A percentile compares a stretch with the other conserved stretches of the same genome.
phyloP scores from a whole-genome alignment of 805 yeast species.

The Candida anglica region DNA sequence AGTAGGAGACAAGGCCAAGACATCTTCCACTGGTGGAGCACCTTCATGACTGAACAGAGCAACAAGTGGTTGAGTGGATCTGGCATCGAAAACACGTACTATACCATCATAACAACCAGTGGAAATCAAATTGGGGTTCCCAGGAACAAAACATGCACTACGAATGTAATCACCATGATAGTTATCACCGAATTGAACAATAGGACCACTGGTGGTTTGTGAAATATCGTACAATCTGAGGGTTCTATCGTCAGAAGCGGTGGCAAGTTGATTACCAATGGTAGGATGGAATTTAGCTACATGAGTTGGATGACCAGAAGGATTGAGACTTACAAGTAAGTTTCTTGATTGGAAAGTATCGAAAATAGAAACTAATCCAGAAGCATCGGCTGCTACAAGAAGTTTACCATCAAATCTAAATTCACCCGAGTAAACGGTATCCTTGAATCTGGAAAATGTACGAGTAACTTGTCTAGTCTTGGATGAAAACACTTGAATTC shows the following conservation, averaged over 20 bases:
- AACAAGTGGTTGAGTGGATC: conserved; percentile 53
- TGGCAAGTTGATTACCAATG: conserved; percentile 66
- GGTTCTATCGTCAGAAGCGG: conserved; percentile 88
- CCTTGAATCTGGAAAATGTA: conserved; percentile 84
- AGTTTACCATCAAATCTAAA: conserved; percentile 89
- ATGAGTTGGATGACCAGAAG: conserved; percentile 85
- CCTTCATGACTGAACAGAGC: conserved; percentile 60
- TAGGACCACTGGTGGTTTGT: conserved; percentile 65
- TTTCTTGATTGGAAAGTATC: conserved; percentile 80
- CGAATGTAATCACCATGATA: conserved; percentile 88
- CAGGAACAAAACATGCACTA: conserved; percentile 72
- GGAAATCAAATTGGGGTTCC: conserved; percentile 71
- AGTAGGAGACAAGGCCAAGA: conserved; percentile 69
- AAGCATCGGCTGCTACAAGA: conserved; percentile 91
- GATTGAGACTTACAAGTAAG: conserved; percentile 72
- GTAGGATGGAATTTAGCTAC: conserved; percentile 90
- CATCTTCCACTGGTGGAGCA: conserved; percentile 76
- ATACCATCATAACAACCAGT: conserved; percentile 94
- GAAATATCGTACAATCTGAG: conserved; percentile 87
- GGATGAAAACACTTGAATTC: conserved; percentile 91
- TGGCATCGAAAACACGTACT: conserved; percentile 79
- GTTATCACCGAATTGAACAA: conserved; percentile 52
- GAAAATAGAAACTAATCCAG: conserved; percentile 87
- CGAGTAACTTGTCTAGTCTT: conserved; percentile 88
- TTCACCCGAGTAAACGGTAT: conserved; percentile 88